Conservation (phyloP, 495 filamentous ascomycete species). For the Penicillium nucicola region DNA sequence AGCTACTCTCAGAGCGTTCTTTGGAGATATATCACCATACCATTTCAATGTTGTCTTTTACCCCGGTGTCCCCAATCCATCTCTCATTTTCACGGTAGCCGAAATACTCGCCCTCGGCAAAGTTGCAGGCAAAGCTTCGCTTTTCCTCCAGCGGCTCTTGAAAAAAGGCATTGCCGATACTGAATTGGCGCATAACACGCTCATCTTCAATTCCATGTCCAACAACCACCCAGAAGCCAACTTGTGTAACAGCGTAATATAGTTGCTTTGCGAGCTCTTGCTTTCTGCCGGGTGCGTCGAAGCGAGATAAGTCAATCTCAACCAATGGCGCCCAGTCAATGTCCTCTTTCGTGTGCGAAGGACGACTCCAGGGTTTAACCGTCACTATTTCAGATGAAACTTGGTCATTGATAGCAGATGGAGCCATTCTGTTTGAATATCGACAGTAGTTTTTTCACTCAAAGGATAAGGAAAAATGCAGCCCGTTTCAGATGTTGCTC, state of each 20-base stretch:
- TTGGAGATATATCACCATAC: slow-evolving; percentile 13
- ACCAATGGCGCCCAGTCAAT: slow-evolving; percentile 51
- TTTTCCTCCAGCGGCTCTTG: slow-evolving; percentile 32
- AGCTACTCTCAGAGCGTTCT: slow-evolving; percentile 2
- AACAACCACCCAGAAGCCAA: slow-evolving; percentile 37
- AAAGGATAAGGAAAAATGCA: too few relatives aligned
- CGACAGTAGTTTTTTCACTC: too few relatives aligned
- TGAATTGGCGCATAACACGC: slow-evolving; percentile 36
- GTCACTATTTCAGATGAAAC: slow-evolving; percentile 7
- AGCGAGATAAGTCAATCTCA: slow-evolving; percentile 51
- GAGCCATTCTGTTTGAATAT: slow-evolving; percentile 22
- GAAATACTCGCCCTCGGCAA: slow-evolving; percentile 43
- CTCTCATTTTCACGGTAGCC: slow-evolving; percentile 43
- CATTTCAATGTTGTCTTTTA: slow-evolving; percentile 46
- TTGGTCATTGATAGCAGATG: slow-evolving; percentile 24
- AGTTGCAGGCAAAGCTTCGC: slow-evolving; percentile 37
- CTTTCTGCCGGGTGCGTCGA: slow-evolving; percentile 50
- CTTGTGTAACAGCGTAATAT: slow-evolving; percentile 50
- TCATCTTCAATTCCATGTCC: slow-evolving; percentile 34
- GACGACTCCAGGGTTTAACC: slow-evolving; percentile 38
- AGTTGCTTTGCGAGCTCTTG: slow-evolving; percentile 51
- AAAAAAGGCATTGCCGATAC: slow-evolving; percentile 39
- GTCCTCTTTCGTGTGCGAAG: slow-evolving; percentile 27
- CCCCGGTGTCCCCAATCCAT: slow-evolving; percentile 43
- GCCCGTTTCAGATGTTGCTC: too few relatives aligned